Evolutionary conservation across 2,329 filamentous ascomycete species (phyloP), one percentile per base, ranked within the genome.

Genomic region (Scedosporium minutisporum): DNA sequence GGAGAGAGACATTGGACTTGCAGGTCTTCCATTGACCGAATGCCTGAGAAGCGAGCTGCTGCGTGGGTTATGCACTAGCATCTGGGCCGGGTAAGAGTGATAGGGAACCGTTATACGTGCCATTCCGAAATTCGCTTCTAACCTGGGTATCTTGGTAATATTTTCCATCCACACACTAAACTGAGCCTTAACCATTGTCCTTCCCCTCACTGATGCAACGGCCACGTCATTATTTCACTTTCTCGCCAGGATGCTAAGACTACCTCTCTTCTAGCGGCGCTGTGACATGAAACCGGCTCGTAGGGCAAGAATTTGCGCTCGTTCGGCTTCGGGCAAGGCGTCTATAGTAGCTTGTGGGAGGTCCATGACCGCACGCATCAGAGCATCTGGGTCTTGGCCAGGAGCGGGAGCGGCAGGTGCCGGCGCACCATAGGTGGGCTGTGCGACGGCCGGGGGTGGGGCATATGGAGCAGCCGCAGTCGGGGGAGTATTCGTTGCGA

Each of bases 331-430:
- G 5, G 89, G 86, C 58, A 97, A 78, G 70, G 86, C 83, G 71
- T 93, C 88, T 68, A 97, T 92, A 63, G 90, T 85, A 64, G 90
- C 82, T 69, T 90, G 88, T 2, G 91, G 85, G 77, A 97, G 86
- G 62, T 83, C 84, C 78, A 97, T 80, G 58, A 97, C 89, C 68
- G 92, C 89, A 66, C 89, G 84, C 72, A 96, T 87, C 62, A 96
- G 81, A 53, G 87, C 85, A 58, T 90, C 87, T 51, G 89, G 84
- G 64, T 89, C 85, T 51, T 82, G 79, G 14, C 80, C 75, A 12
- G 72, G 68, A 1, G 72, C 71, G 7, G 76, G 72, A 1, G 69
- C 70, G 2, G 74, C 67, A 0, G 68, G 67, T 3, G 72, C 69
- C 0, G 72, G 68, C 1, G 77, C 78, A 16, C 66, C 71, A 62